Percentiles rank a stretch among this genome's conserved stretches.
These are phyloP conservation scores for Daldinia bambusicola DNA, from an alignment of 495 filamentous ascomycete species.

Conservation along the genomic window DNA sequence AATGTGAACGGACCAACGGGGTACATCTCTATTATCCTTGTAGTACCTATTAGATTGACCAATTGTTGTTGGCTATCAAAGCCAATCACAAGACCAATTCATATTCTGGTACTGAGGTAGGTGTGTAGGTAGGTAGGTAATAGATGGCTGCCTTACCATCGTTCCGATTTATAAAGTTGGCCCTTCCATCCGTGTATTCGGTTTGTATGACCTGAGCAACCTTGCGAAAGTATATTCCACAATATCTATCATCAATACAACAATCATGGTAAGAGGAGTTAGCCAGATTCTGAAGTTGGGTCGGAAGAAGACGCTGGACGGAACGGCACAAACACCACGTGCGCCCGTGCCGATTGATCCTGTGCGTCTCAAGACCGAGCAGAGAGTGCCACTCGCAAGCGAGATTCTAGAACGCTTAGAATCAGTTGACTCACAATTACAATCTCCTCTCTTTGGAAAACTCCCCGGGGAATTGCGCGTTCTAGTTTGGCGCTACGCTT, in stretches of 20 bases:
- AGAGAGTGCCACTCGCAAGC: constrained; percentile 41
- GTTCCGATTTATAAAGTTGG: no score
- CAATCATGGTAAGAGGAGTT: background rate
- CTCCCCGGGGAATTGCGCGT: constrained; percentile 45
- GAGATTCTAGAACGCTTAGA: constrained; percentile 31
- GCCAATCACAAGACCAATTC: no score
- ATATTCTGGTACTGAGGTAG: no score
- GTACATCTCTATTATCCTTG: no score
- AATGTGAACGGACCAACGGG: no score
- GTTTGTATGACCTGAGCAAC: no score
- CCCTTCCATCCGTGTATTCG: no score
- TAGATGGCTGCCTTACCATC: no score
- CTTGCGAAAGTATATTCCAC: no score
- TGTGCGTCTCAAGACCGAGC: background rate
- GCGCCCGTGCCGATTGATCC: background rate
- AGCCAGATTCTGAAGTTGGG: background rate
- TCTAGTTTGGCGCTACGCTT: constrained; percentile 42
- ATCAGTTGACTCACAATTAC: constrained; percentile 29
- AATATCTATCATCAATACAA: background rate
- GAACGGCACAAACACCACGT: background rate
- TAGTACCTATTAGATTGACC: no score
- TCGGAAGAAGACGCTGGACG: background rate
- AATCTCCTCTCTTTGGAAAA: constrained; percentile 35
- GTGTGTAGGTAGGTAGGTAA: no score
- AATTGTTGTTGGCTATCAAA: no score